Base-by-base conservation (phyloP, 352 stramenopile species). In the Phytopythium vexans region DNA sequence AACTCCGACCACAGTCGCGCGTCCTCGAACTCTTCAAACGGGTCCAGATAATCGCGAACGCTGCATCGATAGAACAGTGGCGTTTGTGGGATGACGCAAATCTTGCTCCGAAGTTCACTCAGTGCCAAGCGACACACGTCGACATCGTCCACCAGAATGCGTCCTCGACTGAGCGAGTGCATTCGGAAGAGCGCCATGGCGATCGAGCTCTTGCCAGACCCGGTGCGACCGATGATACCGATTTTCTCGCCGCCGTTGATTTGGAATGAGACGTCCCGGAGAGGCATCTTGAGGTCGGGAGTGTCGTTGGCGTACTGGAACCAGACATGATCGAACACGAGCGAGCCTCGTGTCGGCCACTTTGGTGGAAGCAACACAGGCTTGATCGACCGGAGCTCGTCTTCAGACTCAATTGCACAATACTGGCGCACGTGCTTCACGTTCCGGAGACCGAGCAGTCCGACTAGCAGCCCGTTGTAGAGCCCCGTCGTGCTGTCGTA, bases 11-110 rank as follows among this genome's bases (percentile, higher is more conserved):
- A 80, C 37, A 88, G 46, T 3, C 56, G 41, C 1, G 74, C 70
- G 49, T 97, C 88, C 12, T 61, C 72, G 56, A 82, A 91, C 52
- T 86, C 62, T 33, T 69, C 61, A n/a, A 95, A 97, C 32, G 93
- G 95, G 62, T 98, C 94, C 5, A 98, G 62, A 66, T 98, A 98
- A 35, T 77, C 85, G 16, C 91, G 82, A 36, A 98, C 68, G 8
- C 79, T 93, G n/a, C 92, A 94, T n/a, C 74, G 82, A 56, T 97
- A 98, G 49, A 98, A 74, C 11, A 98, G 81, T 14, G 95, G 94
- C 45, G 97, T 92, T 46, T 81, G 75, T 3, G 96, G 96, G 35
- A 99, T 68, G 39, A 83, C 80, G 38, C 62, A 76, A 16, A 86
- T 58, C 21, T 77, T 77, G 1, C 62, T 72, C 31, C 75, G 75